Conservation (phyloP, 2,329 filamentous ascomycete genomes). For the Macroventuria anomochaeta region DNA sequence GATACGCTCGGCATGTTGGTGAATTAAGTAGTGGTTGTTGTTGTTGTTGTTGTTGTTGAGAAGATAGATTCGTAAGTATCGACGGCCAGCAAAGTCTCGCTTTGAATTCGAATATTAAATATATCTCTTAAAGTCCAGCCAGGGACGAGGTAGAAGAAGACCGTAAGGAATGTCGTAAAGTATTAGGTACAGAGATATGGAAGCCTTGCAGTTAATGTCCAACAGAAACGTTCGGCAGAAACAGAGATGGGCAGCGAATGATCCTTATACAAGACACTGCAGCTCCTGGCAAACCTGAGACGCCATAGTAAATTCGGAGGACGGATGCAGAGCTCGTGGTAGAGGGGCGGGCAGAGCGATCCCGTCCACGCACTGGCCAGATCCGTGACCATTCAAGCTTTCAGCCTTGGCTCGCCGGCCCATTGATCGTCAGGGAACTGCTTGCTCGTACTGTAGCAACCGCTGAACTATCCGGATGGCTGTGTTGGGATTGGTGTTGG, state of each 20-base stretch:
- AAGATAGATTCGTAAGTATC: slow-evolving; percentile 29
- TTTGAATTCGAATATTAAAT: slow-evolving; percentile 48
- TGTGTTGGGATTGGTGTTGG: slow-evolving; percentile 38
- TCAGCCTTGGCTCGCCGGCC: slow-evolving; percentile 35
- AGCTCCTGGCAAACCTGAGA: slow-evolving; percentile 47
- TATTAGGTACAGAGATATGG: slow-evolving; percentile 47
- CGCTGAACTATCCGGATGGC: slow-evolving; percentile 32
- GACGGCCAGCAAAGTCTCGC: slow-evolving; percentile 48
- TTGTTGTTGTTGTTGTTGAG: slow-evolving; percentile 25
- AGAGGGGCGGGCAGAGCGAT: slow-evolving; percentile 39
- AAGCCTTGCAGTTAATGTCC: slow-evolving; percentile 44
- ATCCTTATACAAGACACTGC: slow-evolving; percentile 45
- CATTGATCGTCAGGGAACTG: slow-evolving; percentile 39
- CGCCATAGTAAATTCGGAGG: slow-evolving; percentile 46
- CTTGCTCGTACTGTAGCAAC: slow-evolving; percentile 36
- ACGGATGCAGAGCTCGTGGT: slow-evolving; percentile 43
- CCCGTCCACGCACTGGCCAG: slow-evolving; percentile 42
- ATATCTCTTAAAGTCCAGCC: slow-evolving; percentile 48
- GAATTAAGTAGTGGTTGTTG: slow-evolving; percentile 36
- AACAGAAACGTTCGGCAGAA: slow-evolving; percentile 48
- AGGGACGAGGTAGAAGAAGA: slow-evolving; percentile 49
- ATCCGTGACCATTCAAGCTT: slow-evolving; percentile 44
- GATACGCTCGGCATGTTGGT: slow-evolving; percentile 49
- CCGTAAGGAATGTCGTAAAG: slow-evolving; percentile 45
- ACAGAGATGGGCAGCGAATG: slow-evolving; percentile 47